phyloP scores from a whole-genome alignment of 441 rosid genomes.

The Lepidium campestre region DNA sequence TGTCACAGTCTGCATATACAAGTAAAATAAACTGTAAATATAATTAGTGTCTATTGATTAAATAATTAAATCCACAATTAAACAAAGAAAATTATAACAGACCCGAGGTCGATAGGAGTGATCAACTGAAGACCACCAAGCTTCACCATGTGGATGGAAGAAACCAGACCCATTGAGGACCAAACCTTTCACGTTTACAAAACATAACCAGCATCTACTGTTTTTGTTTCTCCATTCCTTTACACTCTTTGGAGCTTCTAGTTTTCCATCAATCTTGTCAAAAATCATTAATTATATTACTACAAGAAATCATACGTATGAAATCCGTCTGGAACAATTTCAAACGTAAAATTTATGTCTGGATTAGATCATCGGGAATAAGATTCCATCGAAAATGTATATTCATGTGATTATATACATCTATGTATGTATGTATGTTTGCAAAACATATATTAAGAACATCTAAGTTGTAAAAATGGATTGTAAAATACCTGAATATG shows the following conservation, averaged over 20 bases:
- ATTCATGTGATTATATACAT: too few relatives aligned
- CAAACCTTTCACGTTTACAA: constrained; percentile 9
- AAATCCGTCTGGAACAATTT: too few relatives aligned
- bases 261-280: constrained; percentile 25
- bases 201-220: not conserved
- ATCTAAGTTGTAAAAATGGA: too few relatives aligned
- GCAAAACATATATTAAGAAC: too few relatives aligned
- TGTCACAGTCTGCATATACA: constrained; percentile 5
- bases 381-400: too few relatives aligned
- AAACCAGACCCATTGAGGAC: constrained; percentile 10
- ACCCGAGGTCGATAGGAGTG: constrained; percentile 4
- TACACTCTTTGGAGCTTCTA: constrained; percentile 9
- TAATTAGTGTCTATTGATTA: too few relatives aligned
- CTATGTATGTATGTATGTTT: too few relatives aligned
- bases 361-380: too few relatives aligned
- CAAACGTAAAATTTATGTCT: too few relatives aligned
- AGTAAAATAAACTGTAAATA: not conserved
- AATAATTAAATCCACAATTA: not conserved
- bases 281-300: too few relatives aligned
- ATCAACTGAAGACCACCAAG: constrained; percentile 21
- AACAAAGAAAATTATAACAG: not conserved
- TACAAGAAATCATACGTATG: too few relatives aligned
- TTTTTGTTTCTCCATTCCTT: not conserved
- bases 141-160: constrained; percentile 20
- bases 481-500: constrained; percentile 28